These are phyloP conservation scores for Penicillium sp. DNA, from an alignment of 2,329 filamentous ascomycete species.

Conservation along the genomic window DNA sequence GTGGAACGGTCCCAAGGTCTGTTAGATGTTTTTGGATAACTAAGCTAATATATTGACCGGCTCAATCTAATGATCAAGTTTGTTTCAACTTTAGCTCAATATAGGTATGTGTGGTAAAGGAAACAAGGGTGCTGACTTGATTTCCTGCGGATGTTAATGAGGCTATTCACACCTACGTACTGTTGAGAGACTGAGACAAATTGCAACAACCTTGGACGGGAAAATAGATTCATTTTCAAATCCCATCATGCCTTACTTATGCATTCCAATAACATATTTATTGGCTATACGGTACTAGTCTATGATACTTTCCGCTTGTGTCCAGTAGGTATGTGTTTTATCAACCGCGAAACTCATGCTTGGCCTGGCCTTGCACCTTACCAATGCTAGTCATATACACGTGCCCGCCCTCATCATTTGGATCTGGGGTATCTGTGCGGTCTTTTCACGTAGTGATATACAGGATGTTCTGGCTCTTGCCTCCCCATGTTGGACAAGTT, in stretches of 20 bases:
- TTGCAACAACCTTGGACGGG: neutral
- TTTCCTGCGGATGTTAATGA: neutral
- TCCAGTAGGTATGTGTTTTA: neutral
- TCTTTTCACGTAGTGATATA: constrained; percentile 6
- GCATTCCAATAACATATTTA: too few relatives aligned
- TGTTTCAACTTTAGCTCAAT: neutral
- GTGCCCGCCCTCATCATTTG: constrained; percentile 8
- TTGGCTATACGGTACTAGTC: too few relatives aligned
- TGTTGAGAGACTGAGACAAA: neutral
- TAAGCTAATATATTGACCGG: too few relatives aligned
- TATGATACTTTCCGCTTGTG: too few relatives aligned
- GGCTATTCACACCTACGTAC: neutral
- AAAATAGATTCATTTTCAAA: neutral
- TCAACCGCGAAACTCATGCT: constrained; percentile 7
- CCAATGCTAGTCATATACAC: constrained; percentile 4
- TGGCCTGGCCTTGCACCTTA: neutral
- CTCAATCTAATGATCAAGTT: neutral
- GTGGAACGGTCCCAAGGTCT: too few relatives aligned
- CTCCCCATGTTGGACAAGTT: constrained; percentile 11
- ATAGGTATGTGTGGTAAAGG: too few relatives aligned
- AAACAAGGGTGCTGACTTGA: neutral
- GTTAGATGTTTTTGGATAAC: too few relatives aligned
- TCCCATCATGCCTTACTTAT: neutral
- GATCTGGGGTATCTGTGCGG: constrained; percentile 6
- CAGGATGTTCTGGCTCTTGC: constrained; percentile 3